Evolutionary conservation across 2,329 filamentous ascomycete species (phyloP).

Genomic region (Ophiosphaerella narmari): DNA sequence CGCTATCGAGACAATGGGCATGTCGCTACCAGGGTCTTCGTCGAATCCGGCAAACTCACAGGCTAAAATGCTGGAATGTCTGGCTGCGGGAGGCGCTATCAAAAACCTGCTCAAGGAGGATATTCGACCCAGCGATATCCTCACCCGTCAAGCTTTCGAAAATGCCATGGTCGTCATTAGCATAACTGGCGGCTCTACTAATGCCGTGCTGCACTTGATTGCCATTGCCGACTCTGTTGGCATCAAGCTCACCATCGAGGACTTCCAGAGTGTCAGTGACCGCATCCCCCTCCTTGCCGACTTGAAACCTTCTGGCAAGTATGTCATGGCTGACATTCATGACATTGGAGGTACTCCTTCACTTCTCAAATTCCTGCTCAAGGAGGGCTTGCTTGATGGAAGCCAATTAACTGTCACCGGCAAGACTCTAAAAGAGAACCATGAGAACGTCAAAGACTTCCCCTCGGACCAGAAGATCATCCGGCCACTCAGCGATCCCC

Average conservation of each 20-base stretch:
- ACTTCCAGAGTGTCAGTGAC: constrained; percentile 57
- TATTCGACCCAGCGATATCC: constrained; percentile 55
- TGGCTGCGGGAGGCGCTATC: constrained; percentile 56
- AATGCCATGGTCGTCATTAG: constrained; percentile 58
- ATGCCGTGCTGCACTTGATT: constrained; percentile 57
- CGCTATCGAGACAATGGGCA: constrained; percentile 57
- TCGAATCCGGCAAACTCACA: constrained; percentile 57
- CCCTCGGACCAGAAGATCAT: constrained; percentile 73
- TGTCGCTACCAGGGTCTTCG: constrained; percentile 57
- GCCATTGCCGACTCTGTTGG: constrained; percentile 57
- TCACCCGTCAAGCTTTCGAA: constrained; percentile 55
- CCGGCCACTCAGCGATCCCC: constrained; percentile 68
- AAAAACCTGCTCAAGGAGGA: constrained; percentile 57
- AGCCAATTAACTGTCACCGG: constrained; percentile 57
- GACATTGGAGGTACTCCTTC: constrained; percentile 57
- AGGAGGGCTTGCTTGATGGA: constrained; percentile 55
- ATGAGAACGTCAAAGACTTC: constrained; percentile 64
- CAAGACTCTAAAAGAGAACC: constrained; percentile 55
- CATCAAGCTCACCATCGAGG: constrained; percentile 56
- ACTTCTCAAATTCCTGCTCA: constrained; percentile 56
- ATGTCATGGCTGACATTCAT: constrained; percentile 64
- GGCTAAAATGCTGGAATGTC: constrained; percentile 56
- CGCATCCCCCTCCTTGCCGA: constrained; percentile 57
- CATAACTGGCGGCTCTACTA: constrained; percentile 57
- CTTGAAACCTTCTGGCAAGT: constrained; percentile 58